Percentiles rank a stretch among this genome's conserved stretches.
These are phyloP conservation scores for Aspergillus avenaceus DNA, from an alignment of 495 filamentous ascomycete species.

Conservation along the genomic window DNA sequence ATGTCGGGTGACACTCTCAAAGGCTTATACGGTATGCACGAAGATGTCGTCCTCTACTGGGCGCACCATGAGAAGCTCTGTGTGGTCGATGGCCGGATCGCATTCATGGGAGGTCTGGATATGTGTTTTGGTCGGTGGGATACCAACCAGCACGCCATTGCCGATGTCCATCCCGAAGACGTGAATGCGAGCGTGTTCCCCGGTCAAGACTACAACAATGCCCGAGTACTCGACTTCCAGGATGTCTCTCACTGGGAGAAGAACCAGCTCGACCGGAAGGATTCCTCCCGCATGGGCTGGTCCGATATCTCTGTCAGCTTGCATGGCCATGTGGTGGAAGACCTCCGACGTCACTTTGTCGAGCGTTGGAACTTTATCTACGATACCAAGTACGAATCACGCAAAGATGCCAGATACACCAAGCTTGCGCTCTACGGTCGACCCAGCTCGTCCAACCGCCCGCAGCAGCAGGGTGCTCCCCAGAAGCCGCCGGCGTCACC, in stretches of 20 bases:
- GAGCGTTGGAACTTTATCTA: conserved; percentile 95
- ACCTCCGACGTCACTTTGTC: conserved; percentile 73
- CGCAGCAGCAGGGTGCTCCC: neutral
- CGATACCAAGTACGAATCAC: conserved; percentile 70
- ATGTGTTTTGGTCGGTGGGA: conserved; percentile 65
- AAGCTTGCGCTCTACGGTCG: conserved; percentile 43
- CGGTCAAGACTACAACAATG: conserved; percentile 95
- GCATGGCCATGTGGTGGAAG: conserved; percentile 73
- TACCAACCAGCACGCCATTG: conserved; percentile 69
- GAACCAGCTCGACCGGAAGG: conserved; percentile 80
- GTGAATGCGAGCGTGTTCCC: conserved; percentile 73
- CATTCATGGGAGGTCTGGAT: conserved; percentile 80
- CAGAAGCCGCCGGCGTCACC: conserved; percentile 9
- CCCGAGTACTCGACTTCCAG: conserved; percentile 79
- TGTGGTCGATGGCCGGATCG: conserved; percentile 70
- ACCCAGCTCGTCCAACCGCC: conserved; percentile 13
- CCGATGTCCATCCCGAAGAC: conserved; percentile 80
- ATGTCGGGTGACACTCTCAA: conserved; percentile 65
- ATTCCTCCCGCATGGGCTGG: conserved; percentile 89
- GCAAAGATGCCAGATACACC: conserved; percentile 59
- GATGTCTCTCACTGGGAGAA: conserved; percentile 79
- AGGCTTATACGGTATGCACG: conserved; percentile 73
- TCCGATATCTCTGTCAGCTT: conserved; percentile 82
- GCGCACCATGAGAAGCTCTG: conserved; percentile 95
- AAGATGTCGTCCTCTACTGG: conserved; percentile 86